Base-by-base conservation (phyloP, 805 yeast genomes). In the Tetrapisispora pingtungensis region DNA sequence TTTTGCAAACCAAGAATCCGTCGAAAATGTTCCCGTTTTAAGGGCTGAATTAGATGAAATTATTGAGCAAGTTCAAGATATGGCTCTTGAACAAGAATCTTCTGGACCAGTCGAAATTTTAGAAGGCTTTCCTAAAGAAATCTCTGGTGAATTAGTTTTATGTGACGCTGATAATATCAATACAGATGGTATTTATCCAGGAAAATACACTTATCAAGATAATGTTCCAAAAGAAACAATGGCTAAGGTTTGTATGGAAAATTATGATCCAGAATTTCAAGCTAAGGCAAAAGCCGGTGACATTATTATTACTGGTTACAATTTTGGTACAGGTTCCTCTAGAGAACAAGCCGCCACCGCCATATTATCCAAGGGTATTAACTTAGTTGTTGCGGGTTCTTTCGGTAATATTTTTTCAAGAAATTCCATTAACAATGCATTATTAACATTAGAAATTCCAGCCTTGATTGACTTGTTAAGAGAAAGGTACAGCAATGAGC, bases 311-410 rank as follows among this genome's bases (percentile, higher is more conserved):
- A 78, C 89, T 45, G 99, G 99, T 15, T 93, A 70, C 73, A 93
- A 93, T 64, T 93, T 93, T 62, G 99, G 99, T 55, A 93, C 98
- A 10, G 98, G 99, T 39, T 89, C 97, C 8, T 87, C 96, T 22
- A 80, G 99, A 69, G 99, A 93, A 65, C 99, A 93, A 70, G 99
- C 99, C 3, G 98, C 98, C 30, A 93, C 98, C n/a, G 89, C 95
- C 19, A 83, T 93, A 47, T 73, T 93, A 52, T 97, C 98, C 35
- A 78, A 94, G 58, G 97, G 88, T 52, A 87, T 93, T 75, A 78
- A 80, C 54, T 71, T 93, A 53, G 95, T 93, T 19, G 96, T 94
- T 47, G 84, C 96, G 13, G 99, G 99, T 30, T 90, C 97, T 1
- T 93, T 93, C 61, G 96, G 97, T 58, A 94, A 93, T 71, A 93